Evolutionary conservation across 805 yeast species (phyloP), one percentile per base, ranked within the genome.

Genomic region (Sungouiozyma ichnusensis): DNA sequence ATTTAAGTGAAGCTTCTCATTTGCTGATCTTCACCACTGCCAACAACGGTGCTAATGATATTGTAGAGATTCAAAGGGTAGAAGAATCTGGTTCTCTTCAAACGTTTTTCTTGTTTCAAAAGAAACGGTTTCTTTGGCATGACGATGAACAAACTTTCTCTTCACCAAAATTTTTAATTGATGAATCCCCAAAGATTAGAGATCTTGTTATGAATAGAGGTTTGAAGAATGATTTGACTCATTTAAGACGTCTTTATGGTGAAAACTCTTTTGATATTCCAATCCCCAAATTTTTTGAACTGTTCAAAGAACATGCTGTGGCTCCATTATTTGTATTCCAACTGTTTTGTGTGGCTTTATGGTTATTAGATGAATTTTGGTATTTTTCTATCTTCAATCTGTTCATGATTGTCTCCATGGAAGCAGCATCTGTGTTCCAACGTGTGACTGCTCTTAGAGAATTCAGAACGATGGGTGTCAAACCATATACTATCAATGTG

Each of bases 291-390:
- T 90, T 92, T 54, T 48, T 74, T 43, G 97, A 90, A 63, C 71
- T 92, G 54, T 92, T 92, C 70, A 81, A 85, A 58, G 97, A 92
- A 65, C 98, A 92, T 61, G 97, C 97, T 9, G 88, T 92, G 33
- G 97, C 98, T 13, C 98, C 98, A 11, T 85, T 92, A 62, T 92
- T 92, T 54, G 95, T 92, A 19, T 92, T 92, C 70, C 98, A 92
- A 68, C 72, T 92, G 44, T 92, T 92, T 62, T 88, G 97, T 59
- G 94, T 90, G 45, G 94, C 90, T 3, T 70, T 92, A 48, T 92
- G 97, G 97, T 74, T 85, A 57, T 76, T 92, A 76, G 97, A 92
- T 65, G 97, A 90, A 52, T 81, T 84, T 68, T 92, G 97, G 97
- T 88, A 88, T 65, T 83, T 83, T 59, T 86, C 97, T 3, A 67